Conservation (phyloP, 495 filamentous ascomycete genomes). For the Aspergillus conjunctus region DNA sequence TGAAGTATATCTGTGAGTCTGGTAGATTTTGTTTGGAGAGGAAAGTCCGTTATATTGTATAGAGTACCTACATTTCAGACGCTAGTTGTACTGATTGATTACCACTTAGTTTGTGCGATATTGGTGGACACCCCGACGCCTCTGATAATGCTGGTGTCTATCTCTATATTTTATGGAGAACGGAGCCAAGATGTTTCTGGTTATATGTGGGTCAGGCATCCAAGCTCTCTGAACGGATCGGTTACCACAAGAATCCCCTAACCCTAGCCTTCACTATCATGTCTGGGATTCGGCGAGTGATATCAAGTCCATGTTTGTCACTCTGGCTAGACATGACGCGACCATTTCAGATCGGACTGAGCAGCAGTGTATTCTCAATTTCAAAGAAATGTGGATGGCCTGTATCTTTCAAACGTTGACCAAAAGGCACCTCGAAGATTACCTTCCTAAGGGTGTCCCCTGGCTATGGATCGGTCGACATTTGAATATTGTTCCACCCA, state of each 20-base stretch:
- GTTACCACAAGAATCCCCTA: constrained; percentile 13
- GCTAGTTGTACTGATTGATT: too few relatives aligned
- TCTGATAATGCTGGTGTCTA: constrained; percentile 11
- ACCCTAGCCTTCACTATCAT: constrained; percentile 20
- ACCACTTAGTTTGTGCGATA: not conserved
- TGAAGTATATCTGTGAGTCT: not conserved
- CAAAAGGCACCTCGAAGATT: constrained; percentile 11
- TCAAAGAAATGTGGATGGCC: constrained; percentile 25
- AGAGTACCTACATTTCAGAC: too few relatives aligned
- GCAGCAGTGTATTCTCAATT: constrained; percentile 17
- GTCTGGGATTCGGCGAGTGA: constrained; percentile 20
- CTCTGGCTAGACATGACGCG: constrained; percentile 3
- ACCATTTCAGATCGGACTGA: not conserved
- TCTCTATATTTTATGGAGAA: constrained; percentile 13
- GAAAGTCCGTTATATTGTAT: not conserved
- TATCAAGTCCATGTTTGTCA: constrained; percentile 23
- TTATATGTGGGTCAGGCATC: constrained; percentile 21
- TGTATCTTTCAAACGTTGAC: constrained; percentile 20
- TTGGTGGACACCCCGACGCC: constrained; percentile 3
- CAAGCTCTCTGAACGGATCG: constrained; percentile 12
- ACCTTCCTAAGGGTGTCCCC: constrained; percentile 2
- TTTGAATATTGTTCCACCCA: constrained; percentile 20
- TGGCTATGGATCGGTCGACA: constrained; percentile 18
- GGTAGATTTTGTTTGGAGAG: not conserved
- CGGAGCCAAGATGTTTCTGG: constrained; percentile 12